A percentile compares a stretch with the other conserved stretches of the same genome.
Conservation (phyloP, 139 green algal genomes). For the Coelastrella sp. region DNA sequence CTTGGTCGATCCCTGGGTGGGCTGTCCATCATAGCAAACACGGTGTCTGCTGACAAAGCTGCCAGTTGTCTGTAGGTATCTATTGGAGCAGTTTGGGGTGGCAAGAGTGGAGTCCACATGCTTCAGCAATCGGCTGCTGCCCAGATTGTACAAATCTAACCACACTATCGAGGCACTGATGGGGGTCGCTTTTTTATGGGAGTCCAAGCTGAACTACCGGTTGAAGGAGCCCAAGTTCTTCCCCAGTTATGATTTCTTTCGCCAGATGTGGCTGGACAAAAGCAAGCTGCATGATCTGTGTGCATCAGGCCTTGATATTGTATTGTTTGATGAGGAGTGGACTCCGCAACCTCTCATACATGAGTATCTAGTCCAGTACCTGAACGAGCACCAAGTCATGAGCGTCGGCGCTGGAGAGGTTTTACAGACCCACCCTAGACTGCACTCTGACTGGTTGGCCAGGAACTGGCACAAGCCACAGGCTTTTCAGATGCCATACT, state of each 20-base stretch:
- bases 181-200: background rate
- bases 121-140: background rate
- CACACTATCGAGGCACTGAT: background rate
- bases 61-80: background rate
- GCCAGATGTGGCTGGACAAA: background rate
- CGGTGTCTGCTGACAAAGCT: too few species aligned
- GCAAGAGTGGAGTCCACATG: background rate
- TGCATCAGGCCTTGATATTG: background rate
- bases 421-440: background rate
- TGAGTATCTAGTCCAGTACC: background rate
- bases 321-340: background rate
- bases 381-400: background rate
- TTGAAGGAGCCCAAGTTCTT: background rate
- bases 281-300: background rate
- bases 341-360: background rate
- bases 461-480: background rate
- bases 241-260: background rate
- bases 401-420: background rate
- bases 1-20: too few species aligned
- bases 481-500: background rate
- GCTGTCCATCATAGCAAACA: background rate
- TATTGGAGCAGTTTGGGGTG: background rate
- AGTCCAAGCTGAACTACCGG: background rate
- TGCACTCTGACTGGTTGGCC: background rate
- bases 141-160: background rate